Conservation (phyloP, 1,139 yeast genomes). For the Protomyces inundatus region DNA sequence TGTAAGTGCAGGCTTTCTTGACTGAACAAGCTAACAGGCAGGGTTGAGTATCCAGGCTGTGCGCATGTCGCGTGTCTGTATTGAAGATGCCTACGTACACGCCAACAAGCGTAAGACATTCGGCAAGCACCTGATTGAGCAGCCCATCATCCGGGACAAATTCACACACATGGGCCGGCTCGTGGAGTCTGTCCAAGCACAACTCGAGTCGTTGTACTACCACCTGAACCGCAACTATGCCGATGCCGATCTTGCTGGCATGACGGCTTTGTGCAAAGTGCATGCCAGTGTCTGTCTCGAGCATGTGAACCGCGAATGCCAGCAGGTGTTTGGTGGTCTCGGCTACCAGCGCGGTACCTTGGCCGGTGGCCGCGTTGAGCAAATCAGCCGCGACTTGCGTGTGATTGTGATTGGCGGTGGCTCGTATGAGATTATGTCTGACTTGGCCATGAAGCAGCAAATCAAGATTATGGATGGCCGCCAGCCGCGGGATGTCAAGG, state of each 20-base stretch:
- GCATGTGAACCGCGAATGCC: slow-evolving; percentile 45
- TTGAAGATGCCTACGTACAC: slow-evolving; percentile 42
- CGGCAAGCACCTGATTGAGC: slow-evolving; percentile 44
- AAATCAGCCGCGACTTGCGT: slow-evolving; percentile 44
- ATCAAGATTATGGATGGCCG: slow-evolving; percentile 7
- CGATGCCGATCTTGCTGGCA: slow-evolving; percentile 46
- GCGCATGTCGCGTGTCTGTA: slow-evolving; percentile 43
- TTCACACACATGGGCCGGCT: slow-evolving; percentile 45
- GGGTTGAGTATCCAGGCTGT: slow-evolving; percentile 41
- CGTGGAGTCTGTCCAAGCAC: slow-evolving; percentile 42
- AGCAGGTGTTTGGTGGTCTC: slow-evolving; percentile 47
- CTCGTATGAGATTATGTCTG: slow-evolving; percentile 46
- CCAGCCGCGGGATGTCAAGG: background rate
- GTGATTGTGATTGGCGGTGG: slow-evolving; percentile 47
- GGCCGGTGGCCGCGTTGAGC: slow-evolving; percentile 44
- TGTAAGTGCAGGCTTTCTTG: slow-evolving; percentile 34
- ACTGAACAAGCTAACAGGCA: background rate
- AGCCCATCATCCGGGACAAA: slow-evolving; percentile 45
- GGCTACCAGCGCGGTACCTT: slow-evolving; percentile 45
- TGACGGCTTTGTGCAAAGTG: slow-evolving; percentile 46
- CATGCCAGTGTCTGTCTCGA: slow-evolving; percentile 43
- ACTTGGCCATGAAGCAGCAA: slow-evolving; percentile 37
- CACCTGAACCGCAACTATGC: slow-evolving; percentile 39
- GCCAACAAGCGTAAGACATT: slow-evolving; percentile 44
- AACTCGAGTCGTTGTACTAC: slow-evolving; percentile 41